Base-by-base conservation (phyloP, 805 yeast species). In the Metschnikowia vanudenii region DNA sequence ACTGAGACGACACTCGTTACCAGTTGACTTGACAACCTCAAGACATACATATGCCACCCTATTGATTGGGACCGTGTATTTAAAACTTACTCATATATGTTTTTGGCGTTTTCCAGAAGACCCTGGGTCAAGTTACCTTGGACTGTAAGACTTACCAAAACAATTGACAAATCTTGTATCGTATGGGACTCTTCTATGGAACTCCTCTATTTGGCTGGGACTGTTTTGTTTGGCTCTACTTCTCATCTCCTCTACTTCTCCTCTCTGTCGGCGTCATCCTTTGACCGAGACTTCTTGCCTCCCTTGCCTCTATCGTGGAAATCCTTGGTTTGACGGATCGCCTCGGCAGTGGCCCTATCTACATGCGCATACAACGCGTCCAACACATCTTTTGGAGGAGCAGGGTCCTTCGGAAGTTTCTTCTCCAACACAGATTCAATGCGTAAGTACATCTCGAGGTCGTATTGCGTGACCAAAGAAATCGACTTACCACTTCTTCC, bases 381-480 rank as follows among this genome's bases (percentile, higher is more conserved):
- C 49, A 92, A 87, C 5, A 84, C 85, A 53, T 82, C 86, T 58
- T 80, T 85, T 43, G 89, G 84, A 2, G 91, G 85, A 4, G 81
- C 76, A 42, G 89, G 96, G 51, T 72, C 77, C 64, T 88, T 91
- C 3, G 91, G 91, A 46, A 94, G 72, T 61, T 86, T 89, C 74
- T 84, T 86, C 43, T 78, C 85, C 45, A 94, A 78, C 9, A 86
- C 97, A 44, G 83, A 84, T 65, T 94, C 99, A 43, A 94, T 91
- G 61, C 97, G 77, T 54, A 90, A 71, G 60, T 88, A 87, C 58
- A 90, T 71, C 65, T 91, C 97, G 50, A 94, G 73, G 65, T 94
- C 99, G 63, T 94, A 94, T 65, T 94, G 99, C 0, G 98, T 91
- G 28, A 90, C 95, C 47, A 91, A 71, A 2, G 96, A 85, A 14